These are phyloP conservation scores for Venturia pyrina DNA, from an alignment of 2,329 filamentous ascomycete species.

Conservation along the genomic window DNA sequence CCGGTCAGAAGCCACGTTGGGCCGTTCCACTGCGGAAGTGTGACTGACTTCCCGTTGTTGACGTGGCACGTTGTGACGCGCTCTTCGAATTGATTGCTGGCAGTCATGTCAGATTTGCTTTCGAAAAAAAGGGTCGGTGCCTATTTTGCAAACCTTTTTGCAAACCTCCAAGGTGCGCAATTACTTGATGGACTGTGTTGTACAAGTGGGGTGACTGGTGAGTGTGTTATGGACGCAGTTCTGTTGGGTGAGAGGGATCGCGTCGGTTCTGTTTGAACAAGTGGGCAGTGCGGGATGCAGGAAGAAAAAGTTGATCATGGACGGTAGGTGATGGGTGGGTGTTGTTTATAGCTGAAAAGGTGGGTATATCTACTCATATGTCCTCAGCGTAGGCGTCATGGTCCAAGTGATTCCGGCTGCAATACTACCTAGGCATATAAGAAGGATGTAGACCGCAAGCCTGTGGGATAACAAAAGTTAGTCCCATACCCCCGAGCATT, in stretches of 20 bases:
- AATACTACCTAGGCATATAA: neutral
- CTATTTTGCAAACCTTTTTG: neutral
- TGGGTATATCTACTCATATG: neutral
- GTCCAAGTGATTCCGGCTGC: constrained; percentile 1
- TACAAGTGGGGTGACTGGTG: neutral
- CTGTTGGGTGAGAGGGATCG: too few species aligned
- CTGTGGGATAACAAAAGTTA: neutral
- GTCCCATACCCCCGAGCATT: neutral
- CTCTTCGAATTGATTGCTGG: neutral
- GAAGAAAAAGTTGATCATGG: neutral
- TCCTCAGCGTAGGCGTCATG: constrained; percentile 3
- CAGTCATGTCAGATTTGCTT: neutral
- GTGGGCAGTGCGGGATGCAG: neutral
- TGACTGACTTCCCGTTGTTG: neutral
- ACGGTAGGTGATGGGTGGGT: neutral
- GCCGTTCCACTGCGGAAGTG: neutral
- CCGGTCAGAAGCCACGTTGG: neutral
- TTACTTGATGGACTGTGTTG: neutral
- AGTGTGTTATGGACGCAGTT: neutral
- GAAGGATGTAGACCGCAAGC: neutral
- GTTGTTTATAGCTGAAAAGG: neutral
- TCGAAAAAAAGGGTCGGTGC: neutral
- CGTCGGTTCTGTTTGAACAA: neutral
- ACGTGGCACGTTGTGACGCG: neutral
- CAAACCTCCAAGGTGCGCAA: neutral